Conservation (phyloP, 2,329 filamentous ascomycete species). For the Paracoccidioides brasiliensis region DNA sequence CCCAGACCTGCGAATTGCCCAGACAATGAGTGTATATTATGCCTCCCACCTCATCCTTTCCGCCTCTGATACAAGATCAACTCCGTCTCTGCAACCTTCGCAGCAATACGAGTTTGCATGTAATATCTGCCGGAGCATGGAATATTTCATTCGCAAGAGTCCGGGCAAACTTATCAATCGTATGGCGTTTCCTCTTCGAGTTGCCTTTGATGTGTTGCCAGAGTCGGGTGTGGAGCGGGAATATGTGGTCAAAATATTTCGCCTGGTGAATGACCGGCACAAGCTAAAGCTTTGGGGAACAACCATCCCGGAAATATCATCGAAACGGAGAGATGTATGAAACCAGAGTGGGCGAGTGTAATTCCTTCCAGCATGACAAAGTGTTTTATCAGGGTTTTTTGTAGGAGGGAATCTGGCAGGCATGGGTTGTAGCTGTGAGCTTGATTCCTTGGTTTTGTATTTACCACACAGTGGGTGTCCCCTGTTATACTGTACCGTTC, state of each 20-base stretch:
- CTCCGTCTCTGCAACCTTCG: conserved; percentile 12
- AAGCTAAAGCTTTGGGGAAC: conserved; percentile 4
- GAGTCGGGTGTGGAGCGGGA: conserved; percentile 18
- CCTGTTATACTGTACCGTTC: neutral
- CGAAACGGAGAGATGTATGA: neutral
- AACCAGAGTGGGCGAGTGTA: neutral
- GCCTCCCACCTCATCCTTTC: conserved; percentile 17
- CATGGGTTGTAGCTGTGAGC: neutral
- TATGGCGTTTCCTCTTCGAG: conserved; percentile 19
- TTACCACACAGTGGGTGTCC: neutral
- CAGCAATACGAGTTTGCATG: conserved; percentile 19
- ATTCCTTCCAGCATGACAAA: neutral
- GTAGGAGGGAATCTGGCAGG: neutral
- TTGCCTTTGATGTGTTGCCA: conserved; percentile 17
- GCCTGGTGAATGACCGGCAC: conserved; percentile 2
- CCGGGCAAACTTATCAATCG: conserved; percentile 18
- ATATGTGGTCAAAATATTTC: conserved; percentile 16
- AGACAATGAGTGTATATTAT: conserved; percentile 16
- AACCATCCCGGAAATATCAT: conserved; percentile 4
- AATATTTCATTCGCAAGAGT: conserved; percentile 16
- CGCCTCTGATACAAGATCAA: conserved; percentile 13
- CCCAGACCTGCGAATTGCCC: conserved; percentile 16
- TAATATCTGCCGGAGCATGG: conserved; percentile 21
- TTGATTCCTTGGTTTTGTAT: neutral
- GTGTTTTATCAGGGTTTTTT: neutral